Evolutionary conservation across 257 asterid species (phyloP), one percentile per base, ranked within the genome.

Genomic region (Penstemon barbatus): DNA sequence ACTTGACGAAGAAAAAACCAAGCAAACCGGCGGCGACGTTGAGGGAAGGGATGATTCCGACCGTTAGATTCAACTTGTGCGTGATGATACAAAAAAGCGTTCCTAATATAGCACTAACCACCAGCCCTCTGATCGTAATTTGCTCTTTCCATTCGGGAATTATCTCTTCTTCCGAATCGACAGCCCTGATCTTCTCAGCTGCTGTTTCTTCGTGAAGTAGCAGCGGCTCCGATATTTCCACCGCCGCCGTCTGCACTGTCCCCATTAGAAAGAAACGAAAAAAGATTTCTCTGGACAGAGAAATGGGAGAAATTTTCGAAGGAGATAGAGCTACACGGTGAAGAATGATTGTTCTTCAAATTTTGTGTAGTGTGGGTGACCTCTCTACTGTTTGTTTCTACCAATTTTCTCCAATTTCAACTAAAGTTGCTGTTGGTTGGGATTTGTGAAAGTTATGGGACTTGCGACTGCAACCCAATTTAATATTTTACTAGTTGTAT

Each of bases 21-120:
- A 93, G 88, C 79, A 93, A 76, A 58, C 98, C 98, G 44, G 98
- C 98, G 15, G 94, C 94, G 65, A 93, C 96, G 77, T 93, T 93
- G 77, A 93, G 92, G 11, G 96, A 90, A 0, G 97, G 97, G 60
- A 93, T 88, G 67, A 88, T 88, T 57, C 97, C 98, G 56, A 93
- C 97, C 41, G 98, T 93, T 5, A 93, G 87, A 82, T 88, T 93
- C 63, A 93, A 94, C 81, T 93, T 93, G 84, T 90, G 98, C 6
- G 97, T 85, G 61, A 92, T 92, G 57, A 92, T 87, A 73, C 98
- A 92, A 79, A 92, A 92, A 46, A 92, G 87, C 2, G 84, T 66
- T 1, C 98, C 98, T 53, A 92, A 77, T 11, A 90, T n/a, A 25
- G 96, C 96, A 74, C 98, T 88, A 55, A 82, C 96, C 44, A 86